Conservation (phyloP, 352 stramenopile genomes). For the Pythium periplocum region DNA sequence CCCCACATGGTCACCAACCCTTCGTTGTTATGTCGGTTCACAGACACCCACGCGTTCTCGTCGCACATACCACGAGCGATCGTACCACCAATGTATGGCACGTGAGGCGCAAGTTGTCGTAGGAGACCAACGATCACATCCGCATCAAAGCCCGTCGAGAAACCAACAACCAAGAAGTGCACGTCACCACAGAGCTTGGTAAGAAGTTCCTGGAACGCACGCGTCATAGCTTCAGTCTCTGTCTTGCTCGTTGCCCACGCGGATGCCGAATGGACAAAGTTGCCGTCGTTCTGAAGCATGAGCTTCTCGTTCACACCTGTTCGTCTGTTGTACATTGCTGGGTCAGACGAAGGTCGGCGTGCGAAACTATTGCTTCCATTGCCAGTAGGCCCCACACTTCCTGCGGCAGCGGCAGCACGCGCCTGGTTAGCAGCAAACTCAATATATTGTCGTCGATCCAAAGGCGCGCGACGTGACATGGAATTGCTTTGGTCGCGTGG, state of each 20-base stretch:
- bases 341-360: background rate
- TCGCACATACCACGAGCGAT: slow-evolving; percentile 84
- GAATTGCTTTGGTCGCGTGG: slow-evolving; percentile 4
- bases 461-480: background rate
- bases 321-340: slow-evolving; percentile 29
- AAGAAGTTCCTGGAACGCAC: slow-evolving; percentile 72
- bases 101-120: slow-evolving; percentile 64
- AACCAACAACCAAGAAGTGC: slow-evolving; percentile 83
- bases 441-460: background rate
- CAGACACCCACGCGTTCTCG: slow-evolving; percentile 83
- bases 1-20: slow-evolving; percentile 79
- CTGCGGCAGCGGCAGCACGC: no score
- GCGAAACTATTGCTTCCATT: no score
- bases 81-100: slow-evolving; percentile 82
- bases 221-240: slow-evolving; percentile 67
- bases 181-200: slow-evolving; percentile 74
- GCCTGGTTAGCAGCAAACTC: no score
- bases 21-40: slow-evolving; percentile 83
- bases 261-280: slow-evolving; percentile 63
- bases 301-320: slow-evolving; percentile 47
- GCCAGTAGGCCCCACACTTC: no score
- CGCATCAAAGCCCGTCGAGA: slow-evolving; percentile 77
- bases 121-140: slow-evolving; percentile 69
- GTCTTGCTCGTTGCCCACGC: slow-evolving; percentile 72
- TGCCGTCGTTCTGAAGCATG: slow-evolving; percentile 42